Conservation (phyloP, 2,329 filamentous ascomycete genomes). For the Aspergillus candidus region DNA sequence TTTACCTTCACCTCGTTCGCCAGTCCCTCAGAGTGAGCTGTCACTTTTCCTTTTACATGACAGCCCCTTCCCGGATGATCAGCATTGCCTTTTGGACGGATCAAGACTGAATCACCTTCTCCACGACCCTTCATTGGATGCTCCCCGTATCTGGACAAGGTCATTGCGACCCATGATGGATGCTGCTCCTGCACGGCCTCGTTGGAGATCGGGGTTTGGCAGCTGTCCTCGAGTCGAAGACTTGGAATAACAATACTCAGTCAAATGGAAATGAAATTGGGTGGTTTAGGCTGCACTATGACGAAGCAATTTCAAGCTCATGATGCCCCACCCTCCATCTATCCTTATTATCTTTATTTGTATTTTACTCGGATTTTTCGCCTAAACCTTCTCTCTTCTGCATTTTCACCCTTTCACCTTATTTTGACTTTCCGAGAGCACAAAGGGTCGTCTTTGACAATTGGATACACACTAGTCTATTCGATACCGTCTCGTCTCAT, state of each 20-base stretch:
- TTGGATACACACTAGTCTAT: not conserved
- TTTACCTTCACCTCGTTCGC: slow-evolving; percentile 6
- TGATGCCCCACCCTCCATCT: not conserved
- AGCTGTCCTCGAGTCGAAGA: not conserved
- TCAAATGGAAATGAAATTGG: too few relatives aligned
- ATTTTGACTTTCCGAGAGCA: too few relatives aligned
- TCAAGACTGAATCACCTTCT: slow-evolving; percentile 13
- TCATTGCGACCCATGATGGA: too few relatives aligned
- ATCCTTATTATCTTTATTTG: not conserved
- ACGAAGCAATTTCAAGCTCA: too few relatives aligned
- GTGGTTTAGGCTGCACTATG: too few relatives aligned
- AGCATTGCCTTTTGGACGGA: slow-evolving; percentile 15
- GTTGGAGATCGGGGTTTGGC: slow-evolving; percentile 9
- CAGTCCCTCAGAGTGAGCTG: slow-evolving; percentile 16
- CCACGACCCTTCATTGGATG: slow-evolving; percentile 12
- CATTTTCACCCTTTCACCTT: not conserved
- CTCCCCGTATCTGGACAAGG: too few relatives aligned
- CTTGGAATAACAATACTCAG: too few relatives aligned
- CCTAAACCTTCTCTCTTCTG: not conserved
- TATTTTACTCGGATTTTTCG: not conserved
- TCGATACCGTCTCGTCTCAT: not conserved
- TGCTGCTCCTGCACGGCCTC: slow-evolving; percentile 13
- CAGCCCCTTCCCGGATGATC: slow-evolving; percentile 12
- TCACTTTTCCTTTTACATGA: slow-evolving; percentile 12
- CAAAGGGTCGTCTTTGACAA: too few relatives aligned